Evolutionary conservation across 2,329 filamentous ascomycete genomes (phyloP), one percentile per base, ranked within the genome.

Genomic region (Chaetomiaceae sp.): DNA sequence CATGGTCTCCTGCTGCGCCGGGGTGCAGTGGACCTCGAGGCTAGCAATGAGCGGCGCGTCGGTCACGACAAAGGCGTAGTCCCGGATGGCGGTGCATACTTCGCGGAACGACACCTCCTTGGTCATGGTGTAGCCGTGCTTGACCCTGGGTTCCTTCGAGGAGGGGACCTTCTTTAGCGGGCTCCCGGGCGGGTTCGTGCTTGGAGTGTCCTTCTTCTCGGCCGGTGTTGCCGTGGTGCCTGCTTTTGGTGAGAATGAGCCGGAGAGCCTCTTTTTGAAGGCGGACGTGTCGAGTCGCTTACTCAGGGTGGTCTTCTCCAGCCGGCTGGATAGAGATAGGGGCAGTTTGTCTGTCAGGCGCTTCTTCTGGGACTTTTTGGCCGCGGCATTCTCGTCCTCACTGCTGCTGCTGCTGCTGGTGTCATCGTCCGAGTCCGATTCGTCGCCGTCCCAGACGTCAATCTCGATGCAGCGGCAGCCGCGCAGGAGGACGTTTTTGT

Each of bases 401-500:
- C 69, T 74, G 48, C 51, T 58, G n/a, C 47, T 59, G 70, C 53
- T 51, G 15, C n/a, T 47, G 39, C 27, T 53, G 20, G 23, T 40
- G 20, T 22, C 29, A 19, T 20, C 50, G 78, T 69, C 87, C 77
- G 43, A 45, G 78, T 64, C 84, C 79, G 68, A 87, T 79, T 69
- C 87, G 64, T 87, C 83, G 38, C 91, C 91, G 67, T 96, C 89
- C 91, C 91, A 96, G 63, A 94, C 95, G 65, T 96, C 91, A 56
- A 96, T 89, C 72, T 96, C 91, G 55, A 96, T 85, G 70, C 91
- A 96, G 17, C 91, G 85, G 63, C 91, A 95, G 2, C 90, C 91
- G 47, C 89, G 84, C 62, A 90, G 81, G 53, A 96, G 75, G 9
- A 91, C 89, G 47, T 85, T 85, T 61, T 89, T 89, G 74, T 96